Percentiles rank a stretch among this genome's conserved stretches.
phyloP scores from a whole-genome alignment of 2,329 filamentous ascomycete species.

The Fusarium duplospermum region DNA sequence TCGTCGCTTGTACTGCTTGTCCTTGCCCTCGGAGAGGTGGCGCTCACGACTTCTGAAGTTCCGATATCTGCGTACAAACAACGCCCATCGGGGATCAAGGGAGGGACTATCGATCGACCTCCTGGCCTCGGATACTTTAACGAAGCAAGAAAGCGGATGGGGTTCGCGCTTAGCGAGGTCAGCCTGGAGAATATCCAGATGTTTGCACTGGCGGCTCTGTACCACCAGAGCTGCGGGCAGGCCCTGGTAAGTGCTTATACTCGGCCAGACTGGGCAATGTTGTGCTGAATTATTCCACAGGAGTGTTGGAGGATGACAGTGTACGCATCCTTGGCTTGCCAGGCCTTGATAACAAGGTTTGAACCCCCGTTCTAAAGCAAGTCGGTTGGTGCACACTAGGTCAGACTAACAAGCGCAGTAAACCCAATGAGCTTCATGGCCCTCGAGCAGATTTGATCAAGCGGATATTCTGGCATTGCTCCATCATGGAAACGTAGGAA shows the following conservation, averaged over 20 bases:
- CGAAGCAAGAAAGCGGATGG: constrained; percentile 69
- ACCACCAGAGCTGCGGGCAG: constrained; percentile 64
- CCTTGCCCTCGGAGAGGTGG: constrained; percentile 69
- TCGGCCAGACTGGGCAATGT: background rate
- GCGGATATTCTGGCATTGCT: constrained; percentile 44
- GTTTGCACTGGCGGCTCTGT: constrained; percentile 66
- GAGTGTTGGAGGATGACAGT: constrained; percentile 71
- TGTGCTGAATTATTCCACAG: constrained; percentile 48
- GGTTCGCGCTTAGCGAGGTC: constrained; percentile 66
- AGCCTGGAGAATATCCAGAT: constrained; percentile 70
- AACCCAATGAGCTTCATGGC: constrained; percentile 40
- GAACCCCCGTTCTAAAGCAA: constrained; percentile 7
- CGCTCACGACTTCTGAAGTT: constrained; percentile 61
- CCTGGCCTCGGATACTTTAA: constrained; percentile 71
- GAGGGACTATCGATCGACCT: constrained; percentile 60
- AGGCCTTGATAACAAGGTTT: constrained; percentile 66
- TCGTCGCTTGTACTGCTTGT: constrained; percentile 68
- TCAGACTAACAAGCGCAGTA: constrained; percentile 21
- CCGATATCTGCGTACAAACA: constrained; percentile 59
- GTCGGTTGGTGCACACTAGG: background rate
- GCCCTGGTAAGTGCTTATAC: constrained; percentile 56
- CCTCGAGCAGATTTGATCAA: constrained; percentile 41
- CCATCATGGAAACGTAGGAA: constrained; percentile 43
- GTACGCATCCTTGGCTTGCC: constrained; percentile 67
- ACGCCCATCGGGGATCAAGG: constrained; percentile 63